Base-by-base conservation (phyloP, 352 stramenopile species). In the Phytophthora multivora region DNA sequence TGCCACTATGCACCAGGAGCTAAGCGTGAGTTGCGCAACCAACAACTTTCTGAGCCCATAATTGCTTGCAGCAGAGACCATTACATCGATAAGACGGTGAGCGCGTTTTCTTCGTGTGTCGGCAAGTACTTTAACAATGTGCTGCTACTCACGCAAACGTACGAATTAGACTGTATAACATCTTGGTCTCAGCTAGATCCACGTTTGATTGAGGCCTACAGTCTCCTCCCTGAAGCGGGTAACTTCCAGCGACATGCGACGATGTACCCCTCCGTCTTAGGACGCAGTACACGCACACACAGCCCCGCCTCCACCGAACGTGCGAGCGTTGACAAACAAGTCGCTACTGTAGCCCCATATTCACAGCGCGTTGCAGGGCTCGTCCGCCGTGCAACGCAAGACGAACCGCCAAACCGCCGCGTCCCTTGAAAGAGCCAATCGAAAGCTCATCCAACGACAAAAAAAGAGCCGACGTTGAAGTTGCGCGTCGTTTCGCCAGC, bases 401-500 rank as follows among this genome's bases (percentile, higher is more conserved):
- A 19, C 19, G 41, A 7, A 35, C 21, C 8, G 23, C 15, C 15
- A 43, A 25, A 43, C 41, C 19, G 21, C 21, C 41, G 41, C 23
- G 23, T 33, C 19, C 40, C 40, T 13, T 15, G 16, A 16, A 10
- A 16, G 12, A 28, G 40, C 40, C 40, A 33, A 48, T 33, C 19
- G 19, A n/a, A 43, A 45, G 18, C 38, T 19, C n/a, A 25, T 8
- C 18, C 31, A 53, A 53, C 15, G 46, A 19, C 55, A 36, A 18
- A 43, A n/a, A 49, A 64, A 59, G 16, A 36, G 25, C 12, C 40
- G 43, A 61, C 12, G 26, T 66, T 66, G 49, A 66, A 66, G 58
- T 60, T 60, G 40, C 12, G 31, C 31, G 28, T 1, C 57, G 30
- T 15, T 45, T 55, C 48, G 13, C 7, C 48, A 45, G 36, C 33